Evolutionary conservation across 306 rosid genomes (phyloP), one percentile per base, ranked within the genome.

Genomic region (Crataegus laevigata): DNA sequence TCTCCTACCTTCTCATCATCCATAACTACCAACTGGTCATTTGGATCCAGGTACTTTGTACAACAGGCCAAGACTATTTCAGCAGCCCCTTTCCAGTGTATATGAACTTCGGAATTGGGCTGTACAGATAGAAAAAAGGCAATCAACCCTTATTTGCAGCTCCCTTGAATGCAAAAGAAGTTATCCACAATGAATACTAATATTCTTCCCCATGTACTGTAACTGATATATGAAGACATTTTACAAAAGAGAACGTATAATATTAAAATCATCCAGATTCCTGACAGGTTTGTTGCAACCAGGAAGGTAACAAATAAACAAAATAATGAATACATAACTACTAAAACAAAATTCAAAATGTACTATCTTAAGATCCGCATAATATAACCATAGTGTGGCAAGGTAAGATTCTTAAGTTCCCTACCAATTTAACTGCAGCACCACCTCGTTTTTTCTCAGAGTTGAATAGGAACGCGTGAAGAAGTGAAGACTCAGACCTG

Each of bases 11-110:
- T 84, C 42, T 85, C 89, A 51, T 93, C 80, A 79, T 85, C 91
- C 96, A 93, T 78, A 55, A 76, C 28, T 51, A 75, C 85, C 45
- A 54, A 54, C 11, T 83, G 84, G 76, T 73, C 86, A 72, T 84
- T 57, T n/a, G 63, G 75, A 82, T 88, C 92, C 29, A 89, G 30
- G 76, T 85, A 89, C 29, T 45, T 17, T 0, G 92, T 80, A 75
- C 98, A 93, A 5, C 84, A 81, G 57, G 84, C 88, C 45, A 93
- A 81, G 17, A 93, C 84, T 68, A 93, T 80, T 80, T 93, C 98
- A 63, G 98, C 98, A 66, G 98, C 98, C 78, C 98, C 98, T 84
- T 93, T 93, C 98, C 98, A 93, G 78, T 93, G 97, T 81, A 93
- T 75, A 80, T 87, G 97, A 78, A 88, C 85, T 81, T 87, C 72